Evolutionary conservation across 139 green algal species (phyloP), one percentile per base, ranked within the genome.

Genomic region (Chlamydomonas eustigma): DNA sequence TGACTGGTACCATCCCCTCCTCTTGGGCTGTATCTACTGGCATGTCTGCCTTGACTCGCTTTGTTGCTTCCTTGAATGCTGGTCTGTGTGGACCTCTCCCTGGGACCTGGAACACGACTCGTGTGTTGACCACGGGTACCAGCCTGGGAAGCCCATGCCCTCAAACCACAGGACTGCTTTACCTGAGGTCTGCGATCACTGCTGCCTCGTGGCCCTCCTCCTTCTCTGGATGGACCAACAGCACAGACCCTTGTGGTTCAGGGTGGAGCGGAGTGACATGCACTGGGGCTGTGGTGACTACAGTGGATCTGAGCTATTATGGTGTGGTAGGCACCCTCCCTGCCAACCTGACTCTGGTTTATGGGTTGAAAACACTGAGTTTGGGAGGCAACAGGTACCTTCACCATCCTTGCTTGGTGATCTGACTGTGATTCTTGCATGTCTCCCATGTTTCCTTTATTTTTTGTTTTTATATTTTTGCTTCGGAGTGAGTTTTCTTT

Each of bases 231-330:
- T 74, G 66, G 66, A 35, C 18, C 44, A 58, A 12, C 12, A 18
- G 44, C 44, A 28, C 44, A 58, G 44, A 58, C 58, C 58, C 58
- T 6, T 70, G 58, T 35, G 58, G 44, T 18, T 12, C 58, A 28
- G 58, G 25, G 8, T 70, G 58, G 58, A 35, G 6, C 58, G 58
- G 8, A 8, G 58, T 70, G 25, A 70, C 58, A 70, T 70, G 58
- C 58, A 70, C 58, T 35, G 58, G 58, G 25, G 5, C 25, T 28
- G 34, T 18, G 6, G 58, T 70, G 25, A 70, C 58, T 32, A 22
- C 25, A 24, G 25, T 70, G 6, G 58, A 70, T 28, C 58, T 70
- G 25, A 58, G 44, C 44, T 58, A 28, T 18, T 58, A 58, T 18
- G 18, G 18, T 18, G 18, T 58, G 44, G 12, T 28, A 18, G 44